phyloP scores from a whole-genome alignment of 1,284 basidiomycete genomes.

The Ceratobasidium sp. region DNA sequence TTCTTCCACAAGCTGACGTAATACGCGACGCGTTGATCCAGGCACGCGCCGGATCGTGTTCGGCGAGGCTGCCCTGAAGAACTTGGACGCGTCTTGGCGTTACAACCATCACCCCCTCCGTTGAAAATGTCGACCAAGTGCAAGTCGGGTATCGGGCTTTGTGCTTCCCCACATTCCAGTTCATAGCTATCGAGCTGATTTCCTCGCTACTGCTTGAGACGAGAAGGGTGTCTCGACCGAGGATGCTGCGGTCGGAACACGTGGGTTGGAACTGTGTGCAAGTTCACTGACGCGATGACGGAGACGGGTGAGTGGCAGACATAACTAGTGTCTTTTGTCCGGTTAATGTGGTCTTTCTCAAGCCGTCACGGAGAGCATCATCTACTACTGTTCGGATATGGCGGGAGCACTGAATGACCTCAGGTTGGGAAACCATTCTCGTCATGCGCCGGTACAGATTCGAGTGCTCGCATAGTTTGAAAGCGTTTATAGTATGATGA shows the following conservation, averaged over 20 bases:
- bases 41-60: constrained; percentile 3
- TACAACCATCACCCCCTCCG: too few relatives aligned
- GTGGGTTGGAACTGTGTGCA: constrained; percentile 44
- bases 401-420: constrained; percentile 14
- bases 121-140: constrained; percentile 29
- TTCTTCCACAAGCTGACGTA: neutral
- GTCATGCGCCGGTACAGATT: constrained; percentile 29
- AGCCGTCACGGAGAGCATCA: constrained; percentile 46
- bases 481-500: neutral
- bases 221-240: constrained; percentile 38
- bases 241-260: constrained; percentile 39
- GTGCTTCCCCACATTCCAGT: neutral
- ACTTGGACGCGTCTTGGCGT: neutral
- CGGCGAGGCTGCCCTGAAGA: neutral
- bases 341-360: neutral
- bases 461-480: neutral
- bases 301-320: constrained; percentile 33
- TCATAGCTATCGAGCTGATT: constrained; percentile 29
- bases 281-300: constrained; percentile 45
- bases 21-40: constrained; percentile 19
- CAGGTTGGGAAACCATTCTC: constrained; percentile 45
- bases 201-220: constrained; percentile 34
- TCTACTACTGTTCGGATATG: constrained; percentile 45
- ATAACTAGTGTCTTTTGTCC: neutral
- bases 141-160: neutral